Percentiles rank a stretch among this genome's conserved stretches.
Conservation (phyloP, 192 early-diverging fungal species). For the Dissophora ornata region DNA sequence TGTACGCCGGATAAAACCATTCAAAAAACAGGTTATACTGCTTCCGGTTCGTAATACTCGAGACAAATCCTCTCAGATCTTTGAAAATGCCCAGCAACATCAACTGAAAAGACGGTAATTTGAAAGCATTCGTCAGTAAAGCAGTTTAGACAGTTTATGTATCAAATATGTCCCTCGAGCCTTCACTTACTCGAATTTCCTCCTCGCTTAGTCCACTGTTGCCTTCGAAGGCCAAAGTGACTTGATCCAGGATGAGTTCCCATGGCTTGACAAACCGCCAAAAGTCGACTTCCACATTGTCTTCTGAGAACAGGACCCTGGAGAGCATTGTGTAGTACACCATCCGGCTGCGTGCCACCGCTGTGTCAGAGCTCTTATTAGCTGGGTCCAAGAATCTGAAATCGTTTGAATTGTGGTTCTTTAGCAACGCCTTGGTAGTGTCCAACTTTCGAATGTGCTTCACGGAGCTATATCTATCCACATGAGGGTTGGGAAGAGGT, state of each 20-base stretch:
- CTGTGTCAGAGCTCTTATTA: slow-evolving; percentile 65
- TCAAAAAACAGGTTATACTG: slow-evolving; percentile 81
- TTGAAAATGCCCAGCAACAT: slow-evolving; percentile 72
- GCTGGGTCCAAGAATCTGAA: slow-evolving; percentile 76
- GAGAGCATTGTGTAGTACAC: slow-evolving; percentile 84
- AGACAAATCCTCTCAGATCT: slow-evolving; percentile 82
- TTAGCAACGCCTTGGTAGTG: slow-evolving; percentile 71
- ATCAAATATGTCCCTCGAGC: too few relatives aligned
- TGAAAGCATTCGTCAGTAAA: too few relatives aligned
- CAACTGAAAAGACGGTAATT: too few relatives aligned
- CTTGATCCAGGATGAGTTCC: slow-evolving; percentile 62
- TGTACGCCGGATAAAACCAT: slow-evolving; percentile 84
- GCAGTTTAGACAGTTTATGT: too few relatives aligned
- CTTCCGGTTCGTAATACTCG: slow-evolving; percentile 67
- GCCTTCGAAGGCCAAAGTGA: slow-evolving; percentile 65
- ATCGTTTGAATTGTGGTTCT: slow-evolving; percentile 77
- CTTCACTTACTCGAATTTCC: slow-evolving; percentile 44
- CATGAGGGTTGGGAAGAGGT: background rate
- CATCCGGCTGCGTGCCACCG: slow-evolving; percentile 58
- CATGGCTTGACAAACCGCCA: slow-evolving; percentile 81
- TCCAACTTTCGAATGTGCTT: slow-evolving; percentile 84
- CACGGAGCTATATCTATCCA: slow-evolving; percentile 73
- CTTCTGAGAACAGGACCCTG: slow-evolving; percentile 79
- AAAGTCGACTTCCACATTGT: slow-evolving; percentile 69
- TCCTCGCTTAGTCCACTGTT: slow-evolving; percentile 65